A percentile compares a stretch with the other conserved stretches of the same genome.
phyloP scores from a whole-genome alignment of 2,329 filamentous ascomycete genomes.

The Sporothrix pallida region DNA sequence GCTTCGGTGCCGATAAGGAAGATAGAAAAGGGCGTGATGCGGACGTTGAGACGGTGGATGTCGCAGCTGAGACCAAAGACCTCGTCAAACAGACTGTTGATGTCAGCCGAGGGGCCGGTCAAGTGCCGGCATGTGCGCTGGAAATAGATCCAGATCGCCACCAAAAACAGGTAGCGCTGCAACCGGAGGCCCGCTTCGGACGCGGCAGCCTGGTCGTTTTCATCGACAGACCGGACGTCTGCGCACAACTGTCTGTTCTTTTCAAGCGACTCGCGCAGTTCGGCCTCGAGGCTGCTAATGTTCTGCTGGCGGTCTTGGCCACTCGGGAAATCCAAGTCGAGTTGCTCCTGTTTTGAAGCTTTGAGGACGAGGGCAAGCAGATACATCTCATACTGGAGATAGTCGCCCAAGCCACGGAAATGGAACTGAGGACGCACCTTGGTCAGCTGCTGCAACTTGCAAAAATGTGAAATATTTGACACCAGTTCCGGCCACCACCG shows the following conservation, averaged over 20 bases:
- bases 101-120: conserved; percentile 27
- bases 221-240: neutral
- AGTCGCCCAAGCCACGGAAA: conserved; percentile 4
- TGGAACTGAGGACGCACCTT: conserved; percentile 5
- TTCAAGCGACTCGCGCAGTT: neutral
- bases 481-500: too few species aligned
- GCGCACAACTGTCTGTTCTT: conserved; percentile 14
- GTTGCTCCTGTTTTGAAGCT: conserved; percentile 3
- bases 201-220: neutral
- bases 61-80: conserved; percentile 7
- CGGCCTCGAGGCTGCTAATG: neutral
- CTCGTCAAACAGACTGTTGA: conserved; percentile 22
- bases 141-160: conserved; percentile 35
- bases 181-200: neutral
- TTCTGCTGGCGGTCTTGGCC: neutral
- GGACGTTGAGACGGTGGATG: conserved; percentile 22
- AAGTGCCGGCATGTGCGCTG: conserved; percentile 31
- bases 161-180: conserved; percentile 32
- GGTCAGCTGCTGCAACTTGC: neutral
- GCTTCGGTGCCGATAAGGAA: conserved; percentile 35
- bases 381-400: conserved; percentile 30
- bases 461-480: too few species aligned
- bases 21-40: conserved; percentile 30
- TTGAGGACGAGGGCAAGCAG: conserved; percentile 15
- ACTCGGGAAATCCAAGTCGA: neutral